Evolutionary conservation across 192 early-diverging fungal genomes (phyloP), one percentile per base, ranked within the genome.

Genomic region (Coemansia sp.): DNA sequence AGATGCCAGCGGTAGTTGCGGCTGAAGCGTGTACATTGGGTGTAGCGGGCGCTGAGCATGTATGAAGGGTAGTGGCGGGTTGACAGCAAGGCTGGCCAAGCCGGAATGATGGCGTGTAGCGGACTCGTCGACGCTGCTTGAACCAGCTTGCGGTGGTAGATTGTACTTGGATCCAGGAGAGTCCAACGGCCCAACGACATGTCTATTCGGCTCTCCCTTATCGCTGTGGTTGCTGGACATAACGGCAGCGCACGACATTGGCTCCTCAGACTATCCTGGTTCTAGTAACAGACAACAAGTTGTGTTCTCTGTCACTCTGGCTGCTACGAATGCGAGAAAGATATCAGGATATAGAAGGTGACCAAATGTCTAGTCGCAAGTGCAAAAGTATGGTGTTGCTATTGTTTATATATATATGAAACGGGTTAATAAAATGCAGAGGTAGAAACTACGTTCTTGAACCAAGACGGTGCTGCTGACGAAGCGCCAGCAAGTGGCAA

Each of bases 381-480:
- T 52, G 27, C 11, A 27, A 18, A 49, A 20, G 22, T 49, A 18
- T 18, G n/a, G 46, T 49, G 46, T 16, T 49, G 46, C 22, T 20
- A 52, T 52, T 52, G 51, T 52, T 52, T n/a, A n/a, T 52, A 52
- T 22, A 52, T 22, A 52, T 24, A 24, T 24, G n/a, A 52, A n/a
- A 49, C 16, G 3, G 12, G 6, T 49, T n/a, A 49, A 49, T 49
- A 49, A 52, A 52, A 52, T 52, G 51, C 51, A 52, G 51, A 52
- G 51, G 51, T 52, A 52, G 51, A 52, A 52, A 52, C 22, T 27
- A 27, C 18, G 9, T 49, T 49, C 46, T 49, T 49, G 46, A n/a
- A 13, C 13, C 41, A 42, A 42, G 41, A 42, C 41, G 41, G 41
- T 22, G 51, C 51, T 11, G 22, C 22, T 52, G 51, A 52, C 51